phyloP scores from a whole-genome alignment of 1,284 basidiomycete genomes.

The Tilletia setariae region DNA sequence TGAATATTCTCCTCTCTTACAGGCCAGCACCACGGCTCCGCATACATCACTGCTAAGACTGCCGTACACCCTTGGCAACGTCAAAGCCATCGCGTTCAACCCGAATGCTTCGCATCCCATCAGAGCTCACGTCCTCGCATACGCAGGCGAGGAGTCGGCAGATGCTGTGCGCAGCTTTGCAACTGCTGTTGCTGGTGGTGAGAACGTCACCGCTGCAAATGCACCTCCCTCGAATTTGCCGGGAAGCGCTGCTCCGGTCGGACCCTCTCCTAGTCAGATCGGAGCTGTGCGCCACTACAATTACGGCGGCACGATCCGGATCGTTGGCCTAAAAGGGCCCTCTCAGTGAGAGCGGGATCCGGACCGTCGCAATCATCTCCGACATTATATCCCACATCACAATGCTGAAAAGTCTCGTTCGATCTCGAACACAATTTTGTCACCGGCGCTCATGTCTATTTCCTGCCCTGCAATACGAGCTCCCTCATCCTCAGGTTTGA shows the following conservation, averaged over 20 bases:
- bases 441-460: no score
- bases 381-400: no score
- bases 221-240: background rate
- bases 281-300: no score
- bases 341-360: background rate
- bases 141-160: slow-evolving; percentile 6
- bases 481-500: no score
- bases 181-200: background rate
- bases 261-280: no score
- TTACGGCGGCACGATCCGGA: slow-evolving; percentile 3
- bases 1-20: background rate
- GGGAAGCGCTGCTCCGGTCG: no score
- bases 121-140: background rate
- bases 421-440: no score
- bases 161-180: slow-evolving; percentile 4
- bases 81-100: background rate
- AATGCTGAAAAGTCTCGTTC: no score
- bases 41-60: background rate
- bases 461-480: no score
- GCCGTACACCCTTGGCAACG: background rate
- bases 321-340: background rate
- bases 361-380: no score
- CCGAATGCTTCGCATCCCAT: background rate
- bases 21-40: slow-evolving; percentile 2
- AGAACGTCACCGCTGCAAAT: background rate